Conservation (phyloP, 495 filamentous ascomycete genomes). For the Penicillium mononematosum region DNA sequence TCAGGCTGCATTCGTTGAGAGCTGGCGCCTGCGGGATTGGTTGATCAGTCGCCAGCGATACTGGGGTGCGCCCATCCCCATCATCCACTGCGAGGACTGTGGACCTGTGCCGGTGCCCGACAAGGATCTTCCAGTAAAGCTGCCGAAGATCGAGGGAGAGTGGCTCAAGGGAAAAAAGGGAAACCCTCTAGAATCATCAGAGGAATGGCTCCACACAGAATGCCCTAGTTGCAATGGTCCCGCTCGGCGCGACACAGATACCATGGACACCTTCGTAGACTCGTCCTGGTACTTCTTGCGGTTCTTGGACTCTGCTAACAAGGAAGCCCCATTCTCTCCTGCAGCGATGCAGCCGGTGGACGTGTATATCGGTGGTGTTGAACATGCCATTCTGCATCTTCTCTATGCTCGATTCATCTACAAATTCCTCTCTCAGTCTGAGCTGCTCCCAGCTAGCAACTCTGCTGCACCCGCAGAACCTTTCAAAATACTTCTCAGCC, state of each 20-base stretch:
- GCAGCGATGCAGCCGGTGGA: slow-evolving; percentile 69
- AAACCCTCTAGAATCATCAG: slow-evolving; percentile 69
- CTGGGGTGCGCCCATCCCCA: slow-evolving; percentile 88
- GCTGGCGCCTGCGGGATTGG: slow-evolving; percentile 83
- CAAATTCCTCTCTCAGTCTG: slow-evolving; percentile 70
- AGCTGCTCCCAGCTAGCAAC: slow-evolving; percentile 48
- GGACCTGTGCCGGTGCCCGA: slow-evolving; percentile 76
- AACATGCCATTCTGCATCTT: slow-evolving; percentile 90
- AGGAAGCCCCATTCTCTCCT: slow-evolving; percentile 57
- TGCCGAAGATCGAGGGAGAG: slow-evolving; percentile 67
- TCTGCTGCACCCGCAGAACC: slow-evolving; percentile 55
- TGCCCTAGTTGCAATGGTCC: slow-evolving; percentile 71
- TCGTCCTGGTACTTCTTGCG: slow-evolving; percentile 91
- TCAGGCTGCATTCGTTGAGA: slow-evolving; percentile 57
- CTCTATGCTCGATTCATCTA: slow-evolving; percentile 89
- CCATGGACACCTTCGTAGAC: slow-evolving; percentile 95
- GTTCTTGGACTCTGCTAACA: slow-evolving; percentile 68
- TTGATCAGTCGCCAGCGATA: slow-evolving; percentile 84
- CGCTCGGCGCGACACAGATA: slow-evolving; percentile 84
- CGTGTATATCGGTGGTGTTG: slow-evolving; percentile 82
- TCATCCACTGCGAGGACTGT: slow-evolving; percentile 77
- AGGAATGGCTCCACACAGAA: slow-evolving; percentile 70
- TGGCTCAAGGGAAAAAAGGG: slow-evolving; percentile 69
- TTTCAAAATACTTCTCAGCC: slow-evolving; percentile 76
- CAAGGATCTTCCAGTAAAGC: slow-evolving; percentile 69